A percentile compares a stretch with the other conserved stretches of the same genome.
Conservation (phyloP, 2,329 filamentous ascomycete species). For the Aspergillus sojae region DNA sequence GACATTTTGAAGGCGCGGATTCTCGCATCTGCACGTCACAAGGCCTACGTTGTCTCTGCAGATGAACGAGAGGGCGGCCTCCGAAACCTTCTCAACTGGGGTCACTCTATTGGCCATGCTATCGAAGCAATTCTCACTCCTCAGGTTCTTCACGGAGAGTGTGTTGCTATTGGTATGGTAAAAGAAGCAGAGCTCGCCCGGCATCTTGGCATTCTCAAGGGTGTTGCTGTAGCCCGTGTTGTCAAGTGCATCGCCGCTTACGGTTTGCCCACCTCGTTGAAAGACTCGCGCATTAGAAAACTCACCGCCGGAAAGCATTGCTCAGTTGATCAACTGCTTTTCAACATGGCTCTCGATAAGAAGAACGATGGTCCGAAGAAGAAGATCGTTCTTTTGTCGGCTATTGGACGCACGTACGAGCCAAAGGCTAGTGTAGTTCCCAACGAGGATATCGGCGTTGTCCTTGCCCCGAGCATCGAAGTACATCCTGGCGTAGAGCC, state of each 20-base stretch:
- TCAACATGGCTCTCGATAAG: slow-evolving; percentile 98
- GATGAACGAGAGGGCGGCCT: slow-evolving; percentile 94
- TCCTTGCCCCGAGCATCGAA: slow-evolving; percentile 76
- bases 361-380: slow-evolving; percentile 96
- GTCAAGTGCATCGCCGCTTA: slow-evolving; percentile 95
- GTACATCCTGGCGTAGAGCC: slow-evolving; percentile 72
- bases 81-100: slow-evolving; percentile 94
- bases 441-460: slow-evolving; percentile 78
- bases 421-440: slow-evolving; percentile 85
- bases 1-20: slow-evolving; percentile 77
- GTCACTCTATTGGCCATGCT: slow-evolving; percentile 96
- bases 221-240: slow-evolving; percentile 84
- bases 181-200: slow-evolving; percentile 94
- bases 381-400: slow-evolving; percentile 89
- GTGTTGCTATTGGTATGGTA: slow-evolving; percentile 96
- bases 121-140: slow-evolving; percentile 94
- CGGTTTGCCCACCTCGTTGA: slow-evolving; percentile 79
- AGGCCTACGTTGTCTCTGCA: slow-evolving; percentile 89
- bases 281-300: slow-evolving; percentile 79
- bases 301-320: slow-evolving; percentile 86
- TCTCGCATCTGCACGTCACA: slow-evolving; percentile 85
- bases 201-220: slow-evolving; percentile 80
- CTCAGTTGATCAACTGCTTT: slow-evolving; percentile 79
- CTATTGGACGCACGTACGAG: slow-evolving; percentile 86
- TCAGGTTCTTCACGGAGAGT: slow-evolving; percentile 92